A percentile compares a stretch with the other conserved stretches of the same genome.
These are phyloP conservation scores for Plectranthus barbatus DNA, from an alignment of 257 asterid species.

Conservation along the genomic window DNA sequence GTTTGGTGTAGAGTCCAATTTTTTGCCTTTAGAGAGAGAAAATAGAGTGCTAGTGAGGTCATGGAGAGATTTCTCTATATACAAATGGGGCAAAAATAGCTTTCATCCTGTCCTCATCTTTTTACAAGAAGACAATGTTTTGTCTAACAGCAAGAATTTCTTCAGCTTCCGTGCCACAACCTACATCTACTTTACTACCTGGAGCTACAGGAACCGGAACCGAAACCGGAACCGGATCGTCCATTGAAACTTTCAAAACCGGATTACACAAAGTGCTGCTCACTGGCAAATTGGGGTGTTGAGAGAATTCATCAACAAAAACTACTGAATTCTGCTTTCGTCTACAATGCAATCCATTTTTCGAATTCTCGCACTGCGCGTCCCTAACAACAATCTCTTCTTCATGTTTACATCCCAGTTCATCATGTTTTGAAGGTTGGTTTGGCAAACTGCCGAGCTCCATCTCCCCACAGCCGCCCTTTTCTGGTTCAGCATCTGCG, in stretches of 20 bases:
- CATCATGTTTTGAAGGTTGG: conserved; percentile 6
- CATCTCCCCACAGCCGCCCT: not conserved
- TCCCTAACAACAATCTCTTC: conserved; percentile 12
- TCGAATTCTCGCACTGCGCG: not conserved
- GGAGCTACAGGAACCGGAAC: not conserved
- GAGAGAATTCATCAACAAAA: conserved; percentile 8
- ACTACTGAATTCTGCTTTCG: conserved; percentile 5
- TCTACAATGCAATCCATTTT: conserved; percentile 1
- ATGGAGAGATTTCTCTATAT: not conserved
- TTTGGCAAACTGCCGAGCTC: not conserved
- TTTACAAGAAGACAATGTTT: conserved; percentile 13
- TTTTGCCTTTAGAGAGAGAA: too few relatives aligned
- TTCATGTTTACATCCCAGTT: not conserved
- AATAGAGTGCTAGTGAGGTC: not conserved
- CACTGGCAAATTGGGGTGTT: conserved; percentile 8
- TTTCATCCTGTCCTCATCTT: not conserved
- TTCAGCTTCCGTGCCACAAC: conserved; percentile 21
- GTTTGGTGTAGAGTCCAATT: too few relatives aligned
- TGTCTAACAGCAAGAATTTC: conserved; percentile 18
- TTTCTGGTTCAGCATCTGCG: not conserved
- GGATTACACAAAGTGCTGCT: conserved; percentile 15
- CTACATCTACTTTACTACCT: conserved; percentile 20
- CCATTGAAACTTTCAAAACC: not conserved
- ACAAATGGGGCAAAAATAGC: conserved; percentile 4
- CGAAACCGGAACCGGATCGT: not conserved